phyloP scores from a whole-genome alignment of 2,329 filamentous ascomycete genomes.

The Mycosphaerella arachidis region DNA sequence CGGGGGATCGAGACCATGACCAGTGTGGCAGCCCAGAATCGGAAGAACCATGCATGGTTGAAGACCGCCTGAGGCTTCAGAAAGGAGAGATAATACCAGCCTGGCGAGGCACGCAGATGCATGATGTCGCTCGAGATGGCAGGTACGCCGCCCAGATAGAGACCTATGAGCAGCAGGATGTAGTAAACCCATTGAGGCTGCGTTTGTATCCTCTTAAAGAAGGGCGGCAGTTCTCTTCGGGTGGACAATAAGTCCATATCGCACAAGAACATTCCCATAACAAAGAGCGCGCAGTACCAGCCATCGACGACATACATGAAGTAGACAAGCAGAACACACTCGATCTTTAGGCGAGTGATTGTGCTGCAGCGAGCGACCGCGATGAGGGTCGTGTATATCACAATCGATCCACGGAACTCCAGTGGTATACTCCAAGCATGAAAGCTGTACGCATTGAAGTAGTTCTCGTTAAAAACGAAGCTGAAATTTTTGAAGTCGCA shows the following conservation, averaged over 20 bases:
- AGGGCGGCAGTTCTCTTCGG: slow-evolving; percentile 1
- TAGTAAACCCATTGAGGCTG: slow-evolving; percentile 43
- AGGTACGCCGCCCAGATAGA: slow-evolving; percentile 60
- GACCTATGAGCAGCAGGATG: slow-evolving; percentile 47
- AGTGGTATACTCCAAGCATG: slow-evolving; percentile 62
- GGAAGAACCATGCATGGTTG: slow-evolving; percentile 25
- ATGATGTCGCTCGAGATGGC: slow-evolving; percentile 18
- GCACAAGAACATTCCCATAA: slow-evolving; percentile 57
- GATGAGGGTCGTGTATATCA: slow-evolving; percentile 54
- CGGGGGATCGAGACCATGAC: slow-evolving; percentile 53
- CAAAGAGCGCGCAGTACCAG: slow-evolving; percentile 57
- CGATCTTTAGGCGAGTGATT: slow-evolving; percentile 31
- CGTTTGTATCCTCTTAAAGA: neutral
- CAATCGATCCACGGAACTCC: slow-evolving; percentile 60
- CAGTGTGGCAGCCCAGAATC: slow-evolving; percentile 47
- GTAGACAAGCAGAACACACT: slow-evolving; percentile 51
- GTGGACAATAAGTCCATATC: slow-evolving; percentile 53
- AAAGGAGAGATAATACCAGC: slow-evolving; percentile 41
- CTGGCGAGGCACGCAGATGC: neutral
- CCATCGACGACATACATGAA: slow-evolving; percentile 65
- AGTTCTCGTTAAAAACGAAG: slow-evolving; percentile 58
- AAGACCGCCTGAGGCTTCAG: slow-evolving; percentile 36
- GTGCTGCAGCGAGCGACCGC: slow-evolving; percentile 53
- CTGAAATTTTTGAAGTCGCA: slow-evolving; percentile 60
- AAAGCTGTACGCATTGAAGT: slow-evolving; percentile 48